Conservation (phyloP, 257 asterid species). For the Penstemon newberryi region DNA sequence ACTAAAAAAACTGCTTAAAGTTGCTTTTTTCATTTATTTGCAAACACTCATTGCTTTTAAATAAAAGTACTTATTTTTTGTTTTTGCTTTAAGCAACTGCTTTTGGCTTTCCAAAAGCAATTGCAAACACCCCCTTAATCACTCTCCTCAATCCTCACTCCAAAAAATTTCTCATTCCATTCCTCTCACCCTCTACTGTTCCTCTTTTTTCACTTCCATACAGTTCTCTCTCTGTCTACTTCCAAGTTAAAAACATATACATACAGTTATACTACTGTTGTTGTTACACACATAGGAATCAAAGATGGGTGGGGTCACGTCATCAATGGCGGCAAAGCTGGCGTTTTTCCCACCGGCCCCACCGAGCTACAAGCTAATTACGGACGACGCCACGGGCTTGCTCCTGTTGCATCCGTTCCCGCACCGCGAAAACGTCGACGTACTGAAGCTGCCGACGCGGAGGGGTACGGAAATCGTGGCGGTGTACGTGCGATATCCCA, state of each 20-base stretch:
- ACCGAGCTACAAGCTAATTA: conserved; percentile 65
- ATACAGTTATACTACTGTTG: background rate
- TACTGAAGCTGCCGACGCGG: conserved; percentile 72
- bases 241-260: background rate
- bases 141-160: background rate
- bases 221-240: background rate
- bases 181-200: background rate
- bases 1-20: no score
- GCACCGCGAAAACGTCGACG: conserved; percentile 92
- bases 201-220: background rate
- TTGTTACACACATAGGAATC: no score
- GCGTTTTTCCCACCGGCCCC: conserved; percentile 95
- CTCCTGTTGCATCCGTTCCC: conserved; percentile 76
- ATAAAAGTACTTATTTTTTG: no score
- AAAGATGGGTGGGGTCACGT: conserved; percentile 90
- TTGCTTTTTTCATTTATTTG: no score
- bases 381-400: conserved; percentile 61
- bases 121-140: background rate
- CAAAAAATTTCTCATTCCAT: background rate
- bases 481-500: conserved; percentile 76
- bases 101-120: no score
- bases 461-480: conserved; percentile 84
- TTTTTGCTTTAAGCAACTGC: no score
- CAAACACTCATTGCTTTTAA: no score
- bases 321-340: conserved; percentile 96